Evolutionary conservation across 169 alveolate genomes (phyloP).

Genomic region (Theileria equi): DNA sequence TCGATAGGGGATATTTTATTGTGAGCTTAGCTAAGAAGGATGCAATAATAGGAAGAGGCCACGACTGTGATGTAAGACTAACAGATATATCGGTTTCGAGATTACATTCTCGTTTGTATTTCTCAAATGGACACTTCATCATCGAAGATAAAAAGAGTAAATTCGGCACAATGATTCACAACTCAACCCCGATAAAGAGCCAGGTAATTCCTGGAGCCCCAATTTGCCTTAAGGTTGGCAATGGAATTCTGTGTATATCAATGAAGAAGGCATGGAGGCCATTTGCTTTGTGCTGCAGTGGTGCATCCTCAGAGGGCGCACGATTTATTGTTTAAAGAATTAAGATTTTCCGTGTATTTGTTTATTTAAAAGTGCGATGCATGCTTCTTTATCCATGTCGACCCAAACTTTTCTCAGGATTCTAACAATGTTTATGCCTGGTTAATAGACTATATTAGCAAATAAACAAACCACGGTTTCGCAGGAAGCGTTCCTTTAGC

Average conservation of each 20-base stretch:
- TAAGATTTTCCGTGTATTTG: too few relatives aligned
- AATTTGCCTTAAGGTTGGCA: constrained; percentile 46
- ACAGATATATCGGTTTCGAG: constrained; percentile 94
- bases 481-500: constrained; percentile 40
- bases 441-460: neutral
- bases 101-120: constrained; percentile 85
- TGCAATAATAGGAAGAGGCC: constrained; percentile 89
- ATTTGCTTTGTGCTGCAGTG: constrained; percentile 25
- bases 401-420: constrained; percentile 17
- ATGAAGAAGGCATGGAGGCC: constrained; percentile 15
- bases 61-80: constrained; percentile 88
- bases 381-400: neutral
- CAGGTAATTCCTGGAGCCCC: constrained; percentile 25
- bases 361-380: neutral
- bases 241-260: constrained; percentile 38
- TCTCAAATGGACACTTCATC: constrained; percentile 82
- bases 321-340: neutral
- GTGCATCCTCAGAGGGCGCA: neutral
- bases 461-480: constrained; percentile 22
- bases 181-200: constrained; percentile 41
- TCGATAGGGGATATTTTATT: constrained; percentile 76
- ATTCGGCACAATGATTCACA: constrained; percentile 90
- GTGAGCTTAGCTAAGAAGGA: constrained; percentile 71
- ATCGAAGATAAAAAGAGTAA: constrained; percentile 90
- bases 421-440: constrained; percentile 15